Evolutionary conservation across 345 rosid species (phyloP).

Genomic region (Eucalyptus leucophloia): DNA sequence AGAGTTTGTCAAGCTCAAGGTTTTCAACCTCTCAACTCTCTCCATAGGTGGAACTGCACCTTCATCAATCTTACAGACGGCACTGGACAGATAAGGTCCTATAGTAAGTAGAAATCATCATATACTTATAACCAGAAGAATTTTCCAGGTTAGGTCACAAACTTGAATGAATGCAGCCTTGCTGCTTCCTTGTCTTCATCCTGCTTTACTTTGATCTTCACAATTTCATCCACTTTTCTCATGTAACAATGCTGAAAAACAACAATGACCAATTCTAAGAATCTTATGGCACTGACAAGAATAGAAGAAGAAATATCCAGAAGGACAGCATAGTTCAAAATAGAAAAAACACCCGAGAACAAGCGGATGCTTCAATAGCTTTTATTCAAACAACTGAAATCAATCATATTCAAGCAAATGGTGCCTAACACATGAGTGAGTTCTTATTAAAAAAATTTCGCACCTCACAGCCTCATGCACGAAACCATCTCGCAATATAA

Average conservation of each 20-base stretch:
- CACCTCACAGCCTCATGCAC: background rate
- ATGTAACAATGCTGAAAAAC: slow-evolving; percentile 32
- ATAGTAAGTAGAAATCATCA: background rate
- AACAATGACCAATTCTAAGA: background rate
- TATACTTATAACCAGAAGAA: background rate
- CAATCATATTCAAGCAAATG: background rate
- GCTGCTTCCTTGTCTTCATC: slow-evolving; percentile 61
- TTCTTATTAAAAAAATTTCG: background rate
- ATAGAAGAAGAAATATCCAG: background rate
- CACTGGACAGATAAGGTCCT: slow-evolving; percentile 5
- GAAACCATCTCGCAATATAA: background rate
- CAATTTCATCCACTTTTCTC: slow-evolving; percentile 46
- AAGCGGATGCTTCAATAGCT: background rate
- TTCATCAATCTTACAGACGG: slow-evolving; percentile 17
- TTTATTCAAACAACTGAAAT: background rate
- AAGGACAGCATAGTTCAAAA: background rate
- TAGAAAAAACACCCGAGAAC: background rate
- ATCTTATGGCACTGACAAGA: background rate
- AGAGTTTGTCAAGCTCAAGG: slow-evolving; percentile 37
- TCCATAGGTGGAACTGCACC: slow-evolving; percentile 11
- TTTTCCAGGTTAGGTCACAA: slow-evolving; percentile 2
- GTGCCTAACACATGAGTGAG: background rate
- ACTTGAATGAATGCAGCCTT: slow-evolving; percentile 64
- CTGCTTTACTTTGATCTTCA: slow-evolving; percentile 67
- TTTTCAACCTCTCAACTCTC: slow-evolving; percentile 29